Percentiles rank a stretch among this genome's conserved stretches.
These are phyloP conservation scores for Choiromyces venosus DNA, from an alignment of 495 filamentous ascomycete genomes.

Conservation along the genomic window DNA sequence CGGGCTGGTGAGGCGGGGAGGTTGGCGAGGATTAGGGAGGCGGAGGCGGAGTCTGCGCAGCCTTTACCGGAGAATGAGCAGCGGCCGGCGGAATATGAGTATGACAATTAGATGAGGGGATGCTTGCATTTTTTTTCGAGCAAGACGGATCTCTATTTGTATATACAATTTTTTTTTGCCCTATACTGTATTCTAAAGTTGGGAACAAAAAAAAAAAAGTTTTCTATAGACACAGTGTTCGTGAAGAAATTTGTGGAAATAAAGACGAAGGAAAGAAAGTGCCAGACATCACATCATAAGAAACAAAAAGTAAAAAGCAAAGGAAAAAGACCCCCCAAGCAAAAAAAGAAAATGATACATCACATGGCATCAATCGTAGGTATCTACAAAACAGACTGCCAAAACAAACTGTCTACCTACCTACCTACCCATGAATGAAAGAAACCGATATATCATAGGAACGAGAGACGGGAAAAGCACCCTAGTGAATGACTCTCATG, in stretches of 20 bases:
- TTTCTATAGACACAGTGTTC: slow-evolving; percentile 12
- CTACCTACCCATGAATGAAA: neutral
- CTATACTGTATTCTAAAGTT: neutral
- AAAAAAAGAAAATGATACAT: neutral
- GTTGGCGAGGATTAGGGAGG: slow-evolving; percentile 55
- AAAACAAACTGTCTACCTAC: neutral
- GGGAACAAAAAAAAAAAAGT: neutral
- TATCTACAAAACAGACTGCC: neutral
- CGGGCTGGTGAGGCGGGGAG: slow-evolving; percentile 77
- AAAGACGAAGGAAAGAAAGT: neutral
- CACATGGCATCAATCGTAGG: neutral
- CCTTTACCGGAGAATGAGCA: neutral
- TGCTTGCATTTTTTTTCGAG: slow-evolving; percentile 11
- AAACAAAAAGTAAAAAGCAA: neutral
- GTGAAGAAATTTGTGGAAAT: neutral
- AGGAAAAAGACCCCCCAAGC: neutral
- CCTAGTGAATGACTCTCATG: slow-evolving; percentile 40
- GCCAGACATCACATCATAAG: neutral
- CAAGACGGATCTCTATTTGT: slow-evolving; percentile 16
- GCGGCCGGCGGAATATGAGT: slow-evolving; percentile 5
- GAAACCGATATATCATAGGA: neutral
- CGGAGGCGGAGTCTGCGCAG: slow-evolving; percentile 48
- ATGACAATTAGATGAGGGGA: neutral
- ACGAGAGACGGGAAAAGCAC: neutral
- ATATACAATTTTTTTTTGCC: slow-evolving; percentile 11